Percentiles rank a stretch among this genome's conserved stretches.
Evolutionary conservation across 257 asterid species (phyloP).

Genomic region (Solanum virginianum): DNA sequence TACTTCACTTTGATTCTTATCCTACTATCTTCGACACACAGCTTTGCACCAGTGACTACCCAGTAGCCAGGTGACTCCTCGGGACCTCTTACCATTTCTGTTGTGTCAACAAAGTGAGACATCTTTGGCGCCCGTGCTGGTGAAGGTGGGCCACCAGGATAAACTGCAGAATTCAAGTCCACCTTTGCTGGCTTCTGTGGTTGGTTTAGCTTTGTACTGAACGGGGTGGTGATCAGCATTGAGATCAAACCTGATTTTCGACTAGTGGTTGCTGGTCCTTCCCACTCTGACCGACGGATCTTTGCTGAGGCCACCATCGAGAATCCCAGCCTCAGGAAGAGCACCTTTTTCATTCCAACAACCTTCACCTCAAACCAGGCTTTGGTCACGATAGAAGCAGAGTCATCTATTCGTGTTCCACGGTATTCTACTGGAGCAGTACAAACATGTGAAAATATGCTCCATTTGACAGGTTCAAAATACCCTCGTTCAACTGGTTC

Average conservation of each 20-base stretch:
- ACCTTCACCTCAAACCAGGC: conserved; percentile 89
- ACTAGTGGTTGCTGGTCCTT: conserved; percentile 45
- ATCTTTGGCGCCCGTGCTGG: conserved; percentile 75
- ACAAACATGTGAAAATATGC: conserved; percentile 88
- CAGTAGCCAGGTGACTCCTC: conserved; percentile 87
- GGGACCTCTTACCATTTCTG: conserved; percentile 85
- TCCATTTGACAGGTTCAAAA: conserved; percentile 87
- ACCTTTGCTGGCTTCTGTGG: conserved; percentile 44
- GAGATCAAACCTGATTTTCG: conserved; percentile 77
- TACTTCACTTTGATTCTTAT: conserved; percentile 65
- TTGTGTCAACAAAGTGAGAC: conserved; percentile 71
- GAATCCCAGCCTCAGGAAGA: conserved; percentile 81
- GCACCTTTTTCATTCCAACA: conserved; percentile 73
- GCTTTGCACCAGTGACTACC: conserved; percentile 89
- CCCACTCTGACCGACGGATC: conserved; percentile 92
- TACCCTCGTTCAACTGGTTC: conserved; percentile 56
- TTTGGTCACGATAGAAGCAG: conserved; percentile 73
- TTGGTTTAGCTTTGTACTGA: conserved; percentile 46
- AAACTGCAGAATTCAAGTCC: conserved; percentile 74
- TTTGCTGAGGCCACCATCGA: conserved; percentile 62
- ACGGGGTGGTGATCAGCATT: conserved; percentile 60
- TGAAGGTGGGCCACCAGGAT: conserved; percentile 79
- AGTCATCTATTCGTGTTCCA: conserved; percentile 56
- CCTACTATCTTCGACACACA: conserved; percentile 71
- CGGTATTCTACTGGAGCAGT: conserved; percentile 83